phyloP scores from a whole-genome alignment of 768 basidiomycete species.

The Trametes cingulata region DNA sequence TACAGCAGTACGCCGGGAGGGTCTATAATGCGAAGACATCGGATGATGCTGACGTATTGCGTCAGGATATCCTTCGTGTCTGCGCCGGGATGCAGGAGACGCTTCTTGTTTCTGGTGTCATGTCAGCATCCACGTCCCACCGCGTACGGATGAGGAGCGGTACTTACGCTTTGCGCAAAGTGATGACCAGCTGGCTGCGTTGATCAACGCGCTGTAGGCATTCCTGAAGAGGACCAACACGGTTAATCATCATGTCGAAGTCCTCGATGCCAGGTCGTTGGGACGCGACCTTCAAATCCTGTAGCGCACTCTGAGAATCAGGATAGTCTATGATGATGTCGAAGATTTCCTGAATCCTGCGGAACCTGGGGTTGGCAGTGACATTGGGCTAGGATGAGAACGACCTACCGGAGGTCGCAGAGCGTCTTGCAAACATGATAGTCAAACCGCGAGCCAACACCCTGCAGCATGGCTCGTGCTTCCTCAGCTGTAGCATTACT shows the following conservation, averaged over 20 bases:
- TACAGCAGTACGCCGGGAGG: conserved; percentile 90
- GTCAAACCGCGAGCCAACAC: conserved; percentile 82
- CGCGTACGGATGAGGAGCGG: background rate
- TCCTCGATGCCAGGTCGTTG: conserved; percentile 3
- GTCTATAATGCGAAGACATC: conserved; percentile 86
- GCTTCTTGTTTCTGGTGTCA: conserved; percentile 76
- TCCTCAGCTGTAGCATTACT: conserved; percentile 55
- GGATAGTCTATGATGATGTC: conserved; percentile 96
- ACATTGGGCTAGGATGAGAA: background rate
- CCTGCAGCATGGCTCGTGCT: conserved; percentile 69
- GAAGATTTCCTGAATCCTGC: conserved; percentile 80
- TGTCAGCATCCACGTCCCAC: background rate
- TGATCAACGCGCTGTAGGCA: conserved; percentile 82
- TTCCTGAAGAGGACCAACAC: conserved; percentile 46
- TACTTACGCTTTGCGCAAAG: conserved; percentile 77
- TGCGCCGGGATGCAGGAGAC: conserved; percentile 93
- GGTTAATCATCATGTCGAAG: background rate
- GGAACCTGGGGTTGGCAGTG: background rate
- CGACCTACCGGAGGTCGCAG: conserved; percentile 74
- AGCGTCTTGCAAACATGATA: conserved; percentile 92
- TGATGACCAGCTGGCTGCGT: conserved; percentile 70
- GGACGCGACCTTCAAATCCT: conserved; percentile 72
- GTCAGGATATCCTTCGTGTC: conserved; percentile 89
- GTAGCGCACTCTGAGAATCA: conserved; percentile 79
- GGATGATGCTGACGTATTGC: conserved; percentile 92